phyloP scores from a whole-genome alignment of 176 grass and related monocot species.

The Hordeum vulgare region DNA sequence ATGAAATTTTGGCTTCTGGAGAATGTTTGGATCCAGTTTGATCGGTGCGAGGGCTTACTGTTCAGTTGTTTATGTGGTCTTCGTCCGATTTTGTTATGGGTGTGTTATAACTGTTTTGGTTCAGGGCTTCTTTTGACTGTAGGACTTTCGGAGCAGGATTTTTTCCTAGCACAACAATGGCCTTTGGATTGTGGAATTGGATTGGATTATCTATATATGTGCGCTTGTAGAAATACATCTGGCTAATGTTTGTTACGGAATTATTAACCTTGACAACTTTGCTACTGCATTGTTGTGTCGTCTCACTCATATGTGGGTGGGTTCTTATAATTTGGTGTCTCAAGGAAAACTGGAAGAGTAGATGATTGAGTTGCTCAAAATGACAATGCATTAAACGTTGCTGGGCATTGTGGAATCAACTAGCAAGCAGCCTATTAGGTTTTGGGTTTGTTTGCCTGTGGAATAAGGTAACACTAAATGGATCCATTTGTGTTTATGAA shows the following conservation, averaged over 20 bases:
- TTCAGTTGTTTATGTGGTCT: background rate
- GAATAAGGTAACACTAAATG: background rate
- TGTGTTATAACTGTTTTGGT: background rate
- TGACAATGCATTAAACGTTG: background rate
- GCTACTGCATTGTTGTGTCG: background rate
- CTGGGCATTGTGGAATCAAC: background rate
- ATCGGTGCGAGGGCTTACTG: background rate
- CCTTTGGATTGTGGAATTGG: background rate
- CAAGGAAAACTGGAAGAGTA: background rate
- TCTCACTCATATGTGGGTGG: background rate
- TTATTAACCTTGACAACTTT: background rate
- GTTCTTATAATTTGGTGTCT: background rate
- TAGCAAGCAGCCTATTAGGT: background rate
- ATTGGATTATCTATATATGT: background rate
- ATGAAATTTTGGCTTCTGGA: background rate
- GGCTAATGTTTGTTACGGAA: background rate
- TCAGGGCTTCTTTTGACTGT: background rate
- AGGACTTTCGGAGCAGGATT: background rate
- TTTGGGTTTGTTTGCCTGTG: background rate
- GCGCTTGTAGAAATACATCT: background rate
- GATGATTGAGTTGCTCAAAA: background rate
- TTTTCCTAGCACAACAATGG: background rate
- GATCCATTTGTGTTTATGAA: background rate
- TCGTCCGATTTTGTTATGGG: background rate
- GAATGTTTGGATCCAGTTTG: background rate